Base-by-base conservation (phyloP, 305 asterid genomes). In the Solanum hybrid region DNA sequence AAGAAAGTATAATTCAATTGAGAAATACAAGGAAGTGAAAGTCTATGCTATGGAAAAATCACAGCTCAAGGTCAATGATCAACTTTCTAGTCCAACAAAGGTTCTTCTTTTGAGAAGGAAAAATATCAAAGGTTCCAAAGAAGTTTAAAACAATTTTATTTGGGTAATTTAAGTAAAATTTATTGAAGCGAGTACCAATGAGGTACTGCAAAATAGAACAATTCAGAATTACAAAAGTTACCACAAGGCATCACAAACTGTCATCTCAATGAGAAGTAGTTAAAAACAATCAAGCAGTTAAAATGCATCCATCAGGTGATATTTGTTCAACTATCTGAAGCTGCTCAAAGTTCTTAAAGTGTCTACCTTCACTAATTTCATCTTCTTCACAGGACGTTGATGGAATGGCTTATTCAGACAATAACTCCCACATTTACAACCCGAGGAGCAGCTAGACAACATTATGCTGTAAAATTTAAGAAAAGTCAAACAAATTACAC, bases 371-470 rank as follows among this genome's bases (percentile, higher is more conserved):
- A 97, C 98, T 70, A 93, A 89, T 93, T 95, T 96, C 98, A 98
- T 92, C 98, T 97, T 96, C 94, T 97, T 98, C 93, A 91, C 92
- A 22, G 97, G 95, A 90, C 99, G 95, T 92, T 95, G 98, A 78
- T 98, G 98, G 93, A 98, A 97, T 82, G 98, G 97, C 93, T 95
- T 98, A 94, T 98, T 98, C 90, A 95, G 91, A 92, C 99, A 98
- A 70, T 96, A 92, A 92, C 91, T 91, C 92, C 97, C 99, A 93
- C 99, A 97, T 91, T 96, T 94, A 93, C 99, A 97, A 73, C 94
- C 95, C 57, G 98, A 94, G 81, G 98, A 96, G 94, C 99, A 98
- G 94, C 98, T 94, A 73, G 99, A 96, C 95, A 93, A 94, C 91
- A 98, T 94, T 97, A 96, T 92, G 90, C 99, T 98, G 94, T 79